Percentiles rank a stretch among this genome's conserved stretches.
phyloP scores from a whole-genome alignment of 352 stramenopile species.

The Globisporangium polare region DNA sequence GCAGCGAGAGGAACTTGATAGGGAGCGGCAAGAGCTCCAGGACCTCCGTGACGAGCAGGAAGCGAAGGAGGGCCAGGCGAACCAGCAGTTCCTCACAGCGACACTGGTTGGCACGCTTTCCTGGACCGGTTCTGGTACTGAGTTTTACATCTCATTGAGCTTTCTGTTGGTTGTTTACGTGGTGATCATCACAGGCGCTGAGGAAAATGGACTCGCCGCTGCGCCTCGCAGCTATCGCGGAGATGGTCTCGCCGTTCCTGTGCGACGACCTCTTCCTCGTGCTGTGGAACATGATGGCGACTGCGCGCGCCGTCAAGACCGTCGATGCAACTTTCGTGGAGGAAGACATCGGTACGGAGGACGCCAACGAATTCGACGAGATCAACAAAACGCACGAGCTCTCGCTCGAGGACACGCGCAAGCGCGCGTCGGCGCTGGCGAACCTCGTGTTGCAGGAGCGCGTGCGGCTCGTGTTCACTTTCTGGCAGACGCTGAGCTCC shows the following conservation, averaged over 20 bases:
- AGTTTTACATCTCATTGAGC: not conserved
- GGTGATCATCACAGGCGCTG: conserved; percentile 12
- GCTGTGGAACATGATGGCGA: conserved; percentile 61
- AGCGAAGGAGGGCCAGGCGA: conserved; percentile 17
- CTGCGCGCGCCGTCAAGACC: conserved; percentile 13
- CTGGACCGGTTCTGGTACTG: not conserved
- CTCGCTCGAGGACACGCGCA: conserved; percentile 27
- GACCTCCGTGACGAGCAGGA: conserved; percentile 17
- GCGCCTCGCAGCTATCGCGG: conserved; percentile 27
- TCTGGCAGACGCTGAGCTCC: conserved; percentile 45
- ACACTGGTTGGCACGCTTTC: conserved; percentile 7
- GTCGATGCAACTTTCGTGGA: conserved; percentile 16
- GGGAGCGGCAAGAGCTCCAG: conserved; percentile 16
- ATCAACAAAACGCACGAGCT: not conserved
- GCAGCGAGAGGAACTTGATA: conserved; percentile 14
- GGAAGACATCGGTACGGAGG: not conserved
- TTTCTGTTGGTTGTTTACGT: not conserved
- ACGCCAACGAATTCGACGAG: not conserved
- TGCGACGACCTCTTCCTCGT: conserved; percentile 52
- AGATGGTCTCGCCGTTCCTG: conserved; percentile 48
- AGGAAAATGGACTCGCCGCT: conserved; percentile 33
- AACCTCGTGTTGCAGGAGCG: conserved; percentile 57
- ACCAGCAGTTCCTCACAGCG: conserved; percentile 26
- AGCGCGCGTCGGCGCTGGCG: conserved; percentile 35
- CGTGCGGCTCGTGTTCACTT: conserved; percentile 44